These are phyloP conservation scores for Hygrophorus pudorinus DNA, from an alignment of 768 basidiomycete species.

Conservation along the genomic window DNA sequence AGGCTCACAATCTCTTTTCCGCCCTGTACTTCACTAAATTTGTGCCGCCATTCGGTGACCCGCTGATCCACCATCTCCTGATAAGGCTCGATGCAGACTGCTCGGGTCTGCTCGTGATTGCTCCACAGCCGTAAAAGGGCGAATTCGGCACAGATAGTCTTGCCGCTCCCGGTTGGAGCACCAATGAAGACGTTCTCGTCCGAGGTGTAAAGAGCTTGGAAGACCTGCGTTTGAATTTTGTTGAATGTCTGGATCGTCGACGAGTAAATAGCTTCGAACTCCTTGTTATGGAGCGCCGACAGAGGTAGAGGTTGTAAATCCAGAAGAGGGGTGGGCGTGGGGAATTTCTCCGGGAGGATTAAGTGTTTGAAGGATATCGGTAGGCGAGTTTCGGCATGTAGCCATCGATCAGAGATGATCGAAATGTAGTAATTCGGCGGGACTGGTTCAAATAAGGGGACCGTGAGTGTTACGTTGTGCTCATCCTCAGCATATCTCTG, in stretches of 20 bases:
- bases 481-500: constrained; percentile 90
- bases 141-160: constrained; percentile 96
- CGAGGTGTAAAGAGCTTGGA: constrained; percentile 93
- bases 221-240: constrained; percentile 98
- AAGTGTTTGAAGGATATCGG: constrained; percentile 98
- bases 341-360: constrained; percentile 95
- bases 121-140: constrained; percentile 94
- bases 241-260: constrained; percentile 81
- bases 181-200: constrained; percentile 97
- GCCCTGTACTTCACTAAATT: constrained; percentile 75
- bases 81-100: constrained; percentile 93
- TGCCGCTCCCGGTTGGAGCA: constrained; percentile 93
- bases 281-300: constrained; percentile 86
- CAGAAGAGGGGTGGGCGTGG: constrained; percentile 82
- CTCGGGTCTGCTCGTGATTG: constrained; percentile 67
- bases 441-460: constrained; percentile 94
- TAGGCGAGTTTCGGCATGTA: constrained; percentile 88
- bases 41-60: constrained; percentile 80
- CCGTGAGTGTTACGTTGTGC: constrained; percentile 89
- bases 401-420: constrained; percentile 89
- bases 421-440: constrained; percentile 99
- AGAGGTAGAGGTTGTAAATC: constrained; percentile 88
- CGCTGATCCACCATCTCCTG: constrained; percentile 96
- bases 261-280: constrained; percentile 82
- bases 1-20: constrained; percentile 91